Evolutionary conservation across 352 stramenopile genomes (phyloP).

Genomic region (Pythium biforme): DNA sequence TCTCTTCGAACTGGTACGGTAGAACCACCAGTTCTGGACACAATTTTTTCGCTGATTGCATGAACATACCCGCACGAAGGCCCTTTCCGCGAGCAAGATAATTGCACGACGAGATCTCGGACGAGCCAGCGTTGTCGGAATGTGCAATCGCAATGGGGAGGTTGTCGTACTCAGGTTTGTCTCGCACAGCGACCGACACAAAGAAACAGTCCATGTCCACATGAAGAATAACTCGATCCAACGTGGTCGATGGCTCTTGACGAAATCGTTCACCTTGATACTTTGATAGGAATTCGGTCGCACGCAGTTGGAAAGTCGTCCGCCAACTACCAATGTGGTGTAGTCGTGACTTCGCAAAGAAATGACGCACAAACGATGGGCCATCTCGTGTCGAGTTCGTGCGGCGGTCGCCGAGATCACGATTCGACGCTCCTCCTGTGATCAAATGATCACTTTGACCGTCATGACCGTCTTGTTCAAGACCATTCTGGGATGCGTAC

Average conservation of each 20-base stretch:
- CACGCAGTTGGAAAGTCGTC: slow-evolving; percentile 70
- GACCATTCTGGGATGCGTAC: slow-evolving; percentile 17
- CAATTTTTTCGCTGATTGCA: slow-evolving; percentile 88
- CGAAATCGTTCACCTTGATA: slow-evolving; percentile 49
- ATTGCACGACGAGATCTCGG: slow-evolving; percentile 95
- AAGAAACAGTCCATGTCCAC: slow-evolving; percentile 99
- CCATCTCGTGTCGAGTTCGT: slow-evolving; percentile 75
- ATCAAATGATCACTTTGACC: background rate
- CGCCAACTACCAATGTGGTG: slow-evolving; percentile 86
- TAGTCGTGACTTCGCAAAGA: slow-evolving; percentile 82
- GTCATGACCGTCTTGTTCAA: background rate
- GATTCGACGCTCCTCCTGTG: background rate
- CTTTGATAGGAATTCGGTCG: slow-evolving; percentile 54
- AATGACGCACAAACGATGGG: slow-evolving; percentile 70
- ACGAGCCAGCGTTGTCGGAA: slow-evolving; percentile 67
- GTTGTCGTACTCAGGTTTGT: slow-evolving; percentile 65
- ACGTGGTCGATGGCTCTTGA: slow-evolving; percentile 34
- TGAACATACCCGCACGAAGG: slow-evolving; percentile 93
- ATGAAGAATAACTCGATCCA: slow-evolving; percentile 89
- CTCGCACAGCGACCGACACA: slow-evolving; percentile 87
- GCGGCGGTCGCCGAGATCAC: background rate
- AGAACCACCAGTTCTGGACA: slow-evolving; percentile 93
- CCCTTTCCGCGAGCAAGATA: slow-evolving; percentile 92
- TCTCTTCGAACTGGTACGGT: slow-evolving; percentile 92
- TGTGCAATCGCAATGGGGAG: slow-evolving; percentile 92